A percentile compares a stretch with the other conserved stretches of the same genome.
Conservation (phyloP, 352 stramenopile genomes). For the Aphanomyces stellatus region DNA sequence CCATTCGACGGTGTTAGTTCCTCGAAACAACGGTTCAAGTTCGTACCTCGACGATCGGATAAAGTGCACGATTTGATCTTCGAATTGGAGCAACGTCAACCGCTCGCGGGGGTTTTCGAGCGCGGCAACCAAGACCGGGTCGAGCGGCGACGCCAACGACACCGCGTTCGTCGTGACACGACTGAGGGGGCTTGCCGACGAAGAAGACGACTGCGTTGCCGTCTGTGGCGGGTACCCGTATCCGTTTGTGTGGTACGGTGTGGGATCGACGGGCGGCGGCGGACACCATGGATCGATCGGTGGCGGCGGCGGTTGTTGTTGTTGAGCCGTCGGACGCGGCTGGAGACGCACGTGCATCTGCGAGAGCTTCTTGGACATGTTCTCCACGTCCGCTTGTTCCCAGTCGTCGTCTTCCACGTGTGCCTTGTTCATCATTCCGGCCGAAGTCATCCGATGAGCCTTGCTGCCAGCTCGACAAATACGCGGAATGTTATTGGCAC, state of each 20-base stretch:
- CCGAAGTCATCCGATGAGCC: no score
- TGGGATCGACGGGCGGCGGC: neutral
- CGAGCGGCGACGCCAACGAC: conserved; percentile 29
- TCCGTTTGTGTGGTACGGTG: no score
- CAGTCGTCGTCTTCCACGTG: neutral
- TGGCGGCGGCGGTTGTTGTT: neutral
- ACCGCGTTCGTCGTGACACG: neutral
- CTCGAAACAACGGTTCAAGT: no score
- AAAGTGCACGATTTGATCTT: conserved; percentile 83
- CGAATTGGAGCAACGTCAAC: conserved; percentile 75
- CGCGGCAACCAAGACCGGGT: conserved; percentile 65
- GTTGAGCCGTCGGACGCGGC: no score
- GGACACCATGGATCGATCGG: neutral
- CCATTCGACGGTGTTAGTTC: no score
- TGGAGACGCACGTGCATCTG: neutral
- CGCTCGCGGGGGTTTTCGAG: conserved; percentile 76
- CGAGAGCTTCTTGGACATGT: conserved; percentile 10
- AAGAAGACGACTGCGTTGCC: neutral
- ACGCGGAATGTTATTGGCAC: neutral
- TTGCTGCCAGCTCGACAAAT: neutral
- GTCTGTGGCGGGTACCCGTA: no score
- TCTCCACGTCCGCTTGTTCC: conserved; percentile 3
- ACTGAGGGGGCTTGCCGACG: conserved; percentile 4
- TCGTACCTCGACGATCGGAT: conserved; percentile 37
- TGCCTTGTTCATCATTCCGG: neutral